These are phyloP conservation scores for Suhomyces panamericanus DNA, from an alignment of 1,139 yeast genomes.

Conservation along the genomic window DNA sequence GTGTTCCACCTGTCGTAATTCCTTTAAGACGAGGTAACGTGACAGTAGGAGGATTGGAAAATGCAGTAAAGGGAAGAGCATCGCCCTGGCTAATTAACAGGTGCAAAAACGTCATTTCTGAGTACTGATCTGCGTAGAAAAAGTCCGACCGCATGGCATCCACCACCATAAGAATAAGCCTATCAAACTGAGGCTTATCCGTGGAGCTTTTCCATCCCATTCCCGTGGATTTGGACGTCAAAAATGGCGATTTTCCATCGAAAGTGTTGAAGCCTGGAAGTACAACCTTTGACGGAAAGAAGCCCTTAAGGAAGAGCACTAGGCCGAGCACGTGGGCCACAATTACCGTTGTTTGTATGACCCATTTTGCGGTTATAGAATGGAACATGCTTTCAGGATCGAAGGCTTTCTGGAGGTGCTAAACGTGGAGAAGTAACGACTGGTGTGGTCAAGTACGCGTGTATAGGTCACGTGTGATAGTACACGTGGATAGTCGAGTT, in stretches of 20 bases:
- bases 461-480: not conserved
- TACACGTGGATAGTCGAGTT: not conserved
- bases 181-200: constrained; percentile 56
- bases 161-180: constrained; percentile 77
- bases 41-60: constrained; percentile 84
- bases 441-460: not conserved
- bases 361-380: constrained; percentile 12
- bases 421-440: not conserved
- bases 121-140: constrained; percentile 61
- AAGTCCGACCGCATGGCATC: constrained; percentile 94
- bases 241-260: constrained; percentile 23
- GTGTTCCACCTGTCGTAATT: constrained; percentile 79
- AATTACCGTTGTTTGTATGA: constrained; percentile 8
- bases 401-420: not conserved
- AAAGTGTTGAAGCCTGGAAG: constrained; percentile 54
- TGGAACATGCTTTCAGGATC: constrained; percentile 3
- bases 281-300: constrained; percentile 83
- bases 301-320: constrained; percentile 70
- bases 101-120: constrained; percentile 66
- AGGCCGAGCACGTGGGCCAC: constrained; percentile 48
- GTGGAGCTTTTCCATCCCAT: not conserved
- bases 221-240: constrained; percentile 9
- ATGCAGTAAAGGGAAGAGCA: constrained; percentile 88
- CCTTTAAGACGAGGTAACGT: constrained; percentile 79
- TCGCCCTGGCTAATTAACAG: constrained; percentile 59